These are phyloP conservation scores for Cladophialophora yegresii DNA, from an alignment of 2,329 filamentous ascomycete species.

Conservation along the genomic window DNA sequence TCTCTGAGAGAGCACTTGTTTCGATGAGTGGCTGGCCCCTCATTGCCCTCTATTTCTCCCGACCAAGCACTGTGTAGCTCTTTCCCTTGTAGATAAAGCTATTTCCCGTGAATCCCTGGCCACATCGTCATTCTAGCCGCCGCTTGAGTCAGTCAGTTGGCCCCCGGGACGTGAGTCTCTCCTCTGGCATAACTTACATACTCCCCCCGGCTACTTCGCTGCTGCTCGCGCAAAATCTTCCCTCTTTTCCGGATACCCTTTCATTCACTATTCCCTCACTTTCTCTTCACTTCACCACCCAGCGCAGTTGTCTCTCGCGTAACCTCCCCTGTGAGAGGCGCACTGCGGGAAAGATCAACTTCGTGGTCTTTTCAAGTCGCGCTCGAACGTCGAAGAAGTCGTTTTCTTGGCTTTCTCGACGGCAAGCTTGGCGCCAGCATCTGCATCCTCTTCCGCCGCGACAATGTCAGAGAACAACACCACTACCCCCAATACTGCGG, in stretches of 20 bases:
- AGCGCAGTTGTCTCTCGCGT: constrained; percentile 1
- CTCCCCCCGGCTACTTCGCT: constrained; percentile 1
- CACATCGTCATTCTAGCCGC: constrained; percentile 5
- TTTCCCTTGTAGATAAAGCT: constrained; percentile 5
- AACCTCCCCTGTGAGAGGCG: not conserved
- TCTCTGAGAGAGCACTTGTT: not conserved
- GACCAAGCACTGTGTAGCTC: not conserved
- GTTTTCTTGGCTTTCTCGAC: constrained; percentile 14
- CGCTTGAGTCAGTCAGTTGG: not conserved
- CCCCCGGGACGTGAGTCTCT: not conserved
- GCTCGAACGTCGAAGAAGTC: not conserved
- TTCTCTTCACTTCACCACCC: constrained; percentile 10
- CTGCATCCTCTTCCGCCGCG: not conserved
- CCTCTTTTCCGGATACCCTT: constrained; percentile 12
- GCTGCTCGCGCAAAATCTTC: constrained; percentile 11
- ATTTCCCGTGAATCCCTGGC: not conserved
- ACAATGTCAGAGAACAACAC: constrained; percentile 25
- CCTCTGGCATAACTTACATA: constrained; percentile 7
- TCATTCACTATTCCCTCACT: constrained; percentile 15
- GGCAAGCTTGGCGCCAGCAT: constrained; percentile 14
- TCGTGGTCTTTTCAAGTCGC: constrained; percentile 16
- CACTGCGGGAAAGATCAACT: constrained; percentile 1
- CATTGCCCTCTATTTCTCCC: not conserved
- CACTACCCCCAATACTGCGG: constrained; percentile 19
- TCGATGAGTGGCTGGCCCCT: not conserved